Evolutionary conservation across 2,329 filamentous ascomycete species (phyloP).

Genomic region (Leptodontidium sp.): DNA sequence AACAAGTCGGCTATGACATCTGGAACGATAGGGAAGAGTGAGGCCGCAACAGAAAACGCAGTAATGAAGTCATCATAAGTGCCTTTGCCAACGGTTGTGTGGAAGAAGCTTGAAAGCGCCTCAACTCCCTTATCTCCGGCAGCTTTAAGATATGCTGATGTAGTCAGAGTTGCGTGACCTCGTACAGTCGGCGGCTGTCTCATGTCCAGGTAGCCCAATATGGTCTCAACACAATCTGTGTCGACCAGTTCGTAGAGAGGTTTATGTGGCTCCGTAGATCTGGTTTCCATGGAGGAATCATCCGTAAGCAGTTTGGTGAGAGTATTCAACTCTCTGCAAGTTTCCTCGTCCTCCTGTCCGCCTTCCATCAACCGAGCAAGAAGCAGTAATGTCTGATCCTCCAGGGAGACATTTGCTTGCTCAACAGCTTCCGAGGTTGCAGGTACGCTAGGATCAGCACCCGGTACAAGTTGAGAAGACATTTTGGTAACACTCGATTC

Average conservation of each 20-base stretch:
- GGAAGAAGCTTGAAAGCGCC: slow-evolving; percentile 78
- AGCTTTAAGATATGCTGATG: slow-evolving; percentile 83
- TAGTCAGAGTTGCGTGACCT: slow-evolving; percentile 82
- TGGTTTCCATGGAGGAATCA: slow-evolving; percentile 43
- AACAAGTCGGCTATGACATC: slow-evolving; percentile 80
- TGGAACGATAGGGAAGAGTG: slow-evolving; percentile 86
- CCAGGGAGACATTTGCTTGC: slow-evolving; percentile 39
- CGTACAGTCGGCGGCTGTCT: slow-evolving; percentile 77
- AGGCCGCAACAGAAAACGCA: slow-evolving; percentile 90
- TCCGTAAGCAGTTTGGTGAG: slow-evolving; percentile 69
- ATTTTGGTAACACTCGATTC: slow-evolving; percentile 14
- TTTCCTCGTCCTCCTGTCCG: slow-evolving; percentile 81
- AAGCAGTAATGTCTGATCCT: slow-evolving; percentile 54
- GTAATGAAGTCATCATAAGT: slow-evolving; percentile 90
- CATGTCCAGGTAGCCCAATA: slow-evolving; percentile 88
- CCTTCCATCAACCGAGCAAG: slow-evolving; percentile 92
- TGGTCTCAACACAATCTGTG: slow-evolving; percentile 80
- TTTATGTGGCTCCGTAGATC: slow-evolving; percentile 46
- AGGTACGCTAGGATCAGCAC: slow-evolving; percentile 38
- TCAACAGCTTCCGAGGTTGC: slow-evolving; percentile 23
- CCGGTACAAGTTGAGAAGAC: slow-evolving; percentile 16
- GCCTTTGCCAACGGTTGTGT: slow-evolving; percentile 72
- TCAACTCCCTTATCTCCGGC: slow-evolving; percentile 74
- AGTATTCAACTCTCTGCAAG: slow-evolving; percentile 63
- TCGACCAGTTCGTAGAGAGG: slow-evolving; percentile 66